phyloP scores from a whole-genome alignment of 176 grass and related monocot genomes.

The Urochloa ruziziensis region DNA sequence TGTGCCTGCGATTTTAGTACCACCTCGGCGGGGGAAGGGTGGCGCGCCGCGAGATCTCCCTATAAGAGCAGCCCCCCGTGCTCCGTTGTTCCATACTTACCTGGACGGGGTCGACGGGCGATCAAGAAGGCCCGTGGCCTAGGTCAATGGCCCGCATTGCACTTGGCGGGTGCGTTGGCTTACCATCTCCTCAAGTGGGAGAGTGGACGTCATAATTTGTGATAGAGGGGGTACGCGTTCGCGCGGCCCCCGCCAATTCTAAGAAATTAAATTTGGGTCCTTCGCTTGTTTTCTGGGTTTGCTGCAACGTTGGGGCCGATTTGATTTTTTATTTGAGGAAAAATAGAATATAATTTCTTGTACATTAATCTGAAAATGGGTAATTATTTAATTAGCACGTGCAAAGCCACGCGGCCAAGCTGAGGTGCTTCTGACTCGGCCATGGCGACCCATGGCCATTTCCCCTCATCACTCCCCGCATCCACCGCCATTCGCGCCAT shows the following conservation, averaged over 20 bases:
- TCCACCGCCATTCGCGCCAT: neutral
- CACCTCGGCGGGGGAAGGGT: neutral
- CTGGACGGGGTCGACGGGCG: conserved; percentile 41
- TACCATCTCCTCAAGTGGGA: conserved; percentile 50
- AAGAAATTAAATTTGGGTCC: neutral
- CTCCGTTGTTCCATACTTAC: neutral
- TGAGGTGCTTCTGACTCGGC: neutral
- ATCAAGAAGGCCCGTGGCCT: conserved; percentile 35
- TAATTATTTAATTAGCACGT: neutral
- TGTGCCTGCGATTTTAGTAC: conserved; percentile 9
- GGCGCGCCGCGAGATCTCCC: accelerated
- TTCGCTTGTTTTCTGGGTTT: no score
- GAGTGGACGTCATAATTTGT: conserved; percentile 54
- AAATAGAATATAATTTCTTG: no score
- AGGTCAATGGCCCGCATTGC: conserved; percentile 37
- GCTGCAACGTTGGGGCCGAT: no score
- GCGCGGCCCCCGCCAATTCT: conserved; percentile 59
- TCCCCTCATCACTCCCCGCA: neutral
- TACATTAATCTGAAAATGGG: no score
- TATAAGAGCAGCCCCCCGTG: accelerated
- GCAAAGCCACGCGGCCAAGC: neutral
- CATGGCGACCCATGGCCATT: conserved; percentile 22
- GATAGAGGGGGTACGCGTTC: conserved; percentile 64
- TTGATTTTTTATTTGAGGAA: no score
- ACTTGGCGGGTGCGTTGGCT: conserved; percentile 30